Conservation (phyloP, 2,329 filamentous ascomycete species). For the Microascus cirrosus region DNA sequence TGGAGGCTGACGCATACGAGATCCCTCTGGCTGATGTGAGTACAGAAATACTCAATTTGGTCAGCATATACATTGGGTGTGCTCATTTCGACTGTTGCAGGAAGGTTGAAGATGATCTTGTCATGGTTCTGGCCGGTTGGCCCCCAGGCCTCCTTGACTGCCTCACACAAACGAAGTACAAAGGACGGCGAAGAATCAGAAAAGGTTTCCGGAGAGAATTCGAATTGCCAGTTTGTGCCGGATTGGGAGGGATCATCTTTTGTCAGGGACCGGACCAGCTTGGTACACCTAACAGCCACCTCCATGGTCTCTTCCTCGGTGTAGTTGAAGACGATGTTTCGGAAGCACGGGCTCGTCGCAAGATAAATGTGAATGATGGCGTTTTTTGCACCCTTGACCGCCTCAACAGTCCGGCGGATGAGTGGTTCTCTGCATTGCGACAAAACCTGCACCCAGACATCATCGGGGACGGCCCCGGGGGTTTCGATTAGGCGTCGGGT, state of each 20-base stretch:
- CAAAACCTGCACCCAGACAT: slow-evolving; percentile 85
- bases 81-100: slow-evolving; percentile 88
- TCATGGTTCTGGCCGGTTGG: slow-evolving; percentile 56
- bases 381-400: slow-evolving; percentile 80
- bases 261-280: slow-evolving; percentile 78
- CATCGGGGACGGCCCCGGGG: slow-evolving; percentile 71
- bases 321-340: slow-evolving; percentile 81
- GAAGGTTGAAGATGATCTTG: slow-evolving; percentile 85
- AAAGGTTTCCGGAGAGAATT: slow-evolving; percentile 81
- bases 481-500: slow-evolving; percentile 73
- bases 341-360: slow-evolving; percentile 92
- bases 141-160: slow-evolving; percentile 88
- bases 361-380: slow-evolving; percentile 93
- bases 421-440: slow-evolving; percentile 87
- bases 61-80: slow-evolving; percentile 96
- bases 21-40: slow-evolving; percentile 70
- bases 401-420: slow-evolving; percentile 81
- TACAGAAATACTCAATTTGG: slow-evolving; percentile 92
- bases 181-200: slow-evolving; percentile 83
- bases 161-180: slow-evolving; percentile 73
- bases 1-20: slow-evolving; percentile 89
- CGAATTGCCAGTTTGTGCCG: slow-evolving; percentile 61
- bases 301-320: slow-evolving; percentile 70
- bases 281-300: slow-evolving; percentile 75
- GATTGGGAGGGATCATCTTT: slow-evolving; percentile 57